Percentiles rank a stretch among this genome's conserved stretches.
These are phyloP conservation scores for Aechmea fasciata DNA, from an alignment of 176 grass and related monocot species.

Conservation along the genomic window DNA sequence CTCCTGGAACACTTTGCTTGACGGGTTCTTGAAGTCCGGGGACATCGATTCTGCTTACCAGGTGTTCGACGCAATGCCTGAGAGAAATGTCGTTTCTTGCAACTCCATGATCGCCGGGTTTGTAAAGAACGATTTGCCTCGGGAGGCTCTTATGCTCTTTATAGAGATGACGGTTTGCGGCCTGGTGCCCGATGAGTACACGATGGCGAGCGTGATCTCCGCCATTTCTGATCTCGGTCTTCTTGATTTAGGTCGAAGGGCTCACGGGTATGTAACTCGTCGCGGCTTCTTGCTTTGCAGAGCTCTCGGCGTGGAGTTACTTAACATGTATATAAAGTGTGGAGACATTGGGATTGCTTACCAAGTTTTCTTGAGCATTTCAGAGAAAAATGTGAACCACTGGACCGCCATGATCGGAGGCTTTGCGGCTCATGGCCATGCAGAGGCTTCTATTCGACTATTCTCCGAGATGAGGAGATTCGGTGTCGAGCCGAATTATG, in stretches of 20 bases:
- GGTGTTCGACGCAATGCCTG: conserved; percentile 33
- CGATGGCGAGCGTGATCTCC: conserved; percentile 17
- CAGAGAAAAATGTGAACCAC: conserved; percentile 36
- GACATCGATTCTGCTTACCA: conserved; percentile 31
- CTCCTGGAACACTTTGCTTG: conserved; percentile 43
- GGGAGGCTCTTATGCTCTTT: conserved; percentile 33
- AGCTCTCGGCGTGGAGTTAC: conserved; percentile 33
- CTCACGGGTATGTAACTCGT: conserved; percentile 18
- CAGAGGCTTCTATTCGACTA: conserved; percentile 25
- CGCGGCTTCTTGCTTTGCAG: conserved; percentile 19
- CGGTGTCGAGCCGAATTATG: conserved; percentile 27
- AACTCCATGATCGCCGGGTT: conserved; percentile 37
- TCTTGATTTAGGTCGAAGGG: conserved; percentile 28
- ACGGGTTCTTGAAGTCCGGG: conserved; percentile 22
- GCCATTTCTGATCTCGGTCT: conserved; percentile 27
- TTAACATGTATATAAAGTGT: conserved; percentile 48
- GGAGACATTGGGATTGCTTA: conserved; percentile 29
- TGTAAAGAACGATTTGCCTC: conserved; percentile 15
- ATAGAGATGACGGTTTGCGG: conserved; percentile 33
- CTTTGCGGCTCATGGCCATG: conserved; percentile 35
- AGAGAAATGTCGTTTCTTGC: conserved; percentile 36
- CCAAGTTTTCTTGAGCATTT: conserved; percentile 28
- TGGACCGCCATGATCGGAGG: conserved; percentile 38
- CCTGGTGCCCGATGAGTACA: conserved; percentile 29
- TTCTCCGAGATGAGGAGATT: conserved; percentile 30